Base-by-base conservation (phyloP, 1,139 yeast species). In the Candida tunisiensis region DNA sequence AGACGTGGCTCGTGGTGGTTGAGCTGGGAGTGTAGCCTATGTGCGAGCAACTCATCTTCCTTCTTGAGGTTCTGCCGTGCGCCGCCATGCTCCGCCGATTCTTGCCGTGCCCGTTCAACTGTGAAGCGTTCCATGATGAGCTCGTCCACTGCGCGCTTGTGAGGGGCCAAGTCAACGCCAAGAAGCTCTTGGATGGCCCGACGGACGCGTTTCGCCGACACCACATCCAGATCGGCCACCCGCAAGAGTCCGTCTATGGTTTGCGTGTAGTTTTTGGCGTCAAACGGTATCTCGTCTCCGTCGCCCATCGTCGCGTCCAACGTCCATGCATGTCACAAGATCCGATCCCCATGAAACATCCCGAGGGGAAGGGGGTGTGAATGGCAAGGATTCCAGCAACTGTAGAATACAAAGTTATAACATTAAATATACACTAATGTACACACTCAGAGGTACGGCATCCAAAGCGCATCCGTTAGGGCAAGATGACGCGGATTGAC, bases 401-500 rank as follows among this genome's bases (percentile, higher is more conserved):
- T n/a, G n/a, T n/a, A n/a, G n/a, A n/a, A n/a, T n/a, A n/a, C n/a
- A n/a, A n/a, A n/a, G n/a, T n/a, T n/a, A n/a, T n/a, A n/a, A n/a
- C n/a, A n/a, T n/a, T n/a, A n/a, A n/a, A n/a, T n/a, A n/a, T n/a
- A n/a, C n/a, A n/a, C n/a, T n/a, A n/a, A n/a, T n/a, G n/a, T n/a
- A n/a, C n/a, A n/a, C n/a, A n/a, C 15, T 25, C 55, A 77, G 39
- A 85, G 66, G 57, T 83, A 88, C 1, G 98, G 92, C 93, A 88
- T 83, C 91, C 94, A 88, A 36, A 82, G 63, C 17, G 85, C 75
- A 44, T 91, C 98, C 12, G 93, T 78, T 34, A 83, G 73, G 9
- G 96, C 96, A 47, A 91, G 59, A 43, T 82, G 82, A 42, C 94
- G 69, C 19, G 98, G 96, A 46, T 85, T 88, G 9, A 88, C 98